Conservation (phyloP, 768 basidiomycete genomes). For the Coprinopsis marcescibilis region DNA sequence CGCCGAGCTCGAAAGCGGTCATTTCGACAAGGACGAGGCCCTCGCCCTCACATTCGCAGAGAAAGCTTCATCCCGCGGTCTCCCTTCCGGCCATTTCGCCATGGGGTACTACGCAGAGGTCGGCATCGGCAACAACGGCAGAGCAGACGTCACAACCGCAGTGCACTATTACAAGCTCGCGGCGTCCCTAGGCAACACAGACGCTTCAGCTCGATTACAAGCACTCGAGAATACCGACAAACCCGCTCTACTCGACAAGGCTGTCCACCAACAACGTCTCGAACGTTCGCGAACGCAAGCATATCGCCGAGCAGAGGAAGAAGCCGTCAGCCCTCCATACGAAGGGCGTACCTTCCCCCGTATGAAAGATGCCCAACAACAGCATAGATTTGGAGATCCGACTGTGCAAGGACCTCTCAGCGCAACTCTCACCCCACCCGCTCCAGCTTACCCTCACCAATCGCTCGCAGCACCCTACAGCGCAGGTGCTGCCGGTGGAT, state of each 20-base stretch:
- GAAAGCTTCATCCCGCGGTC: conserved; percentile 70
- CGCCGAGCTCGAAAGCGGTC: conserved; percentile 24
- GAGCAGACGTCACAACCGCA: conserved; percentile 58
- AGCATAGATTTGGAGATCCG: neutral
- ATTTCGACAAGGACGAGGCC: conserved; percentile 81
- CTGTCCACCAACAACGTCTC: conserved; percentile 71
- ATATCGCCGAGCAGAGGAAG: conserved; percentile 38
- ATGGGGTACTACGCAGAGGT: conserved; percentile 96
- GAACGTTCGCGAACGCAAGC: conserved; percentile 77
- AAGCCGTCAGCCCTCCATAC: conserved; percentile 23
- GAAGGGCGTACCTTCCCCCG: conserved; percentile 22
- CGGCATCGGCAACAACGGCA: conserved; percentile 73
- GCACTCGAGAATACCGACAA: conserved; percentile 37
- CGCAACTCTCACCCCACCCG: too few species aligned
- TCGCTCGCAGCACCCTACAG: too few species aligned
- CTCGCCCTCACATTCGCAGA: conserved; percentile 88
- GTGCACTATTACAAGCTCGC: conserved; percentile 80
- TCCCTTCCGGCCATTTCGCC: conserved; percentile 86
- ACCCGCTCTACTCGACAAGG: conserved; percentile 65
- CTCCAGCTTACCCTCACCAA: too few species aligned
- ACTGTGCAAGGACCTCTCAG: too few species aligned
- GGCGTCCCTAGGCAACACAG: conserved; percentile 68
- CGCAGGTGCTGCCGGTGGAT: too few species aligned
- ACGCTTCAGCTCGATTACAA: conserved; percentile 74
- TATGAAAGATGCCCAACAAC: conserved; percentile 9